Evolutionary conservation across 805 yeast genomes (phyloP), one percentile per base, ranked within the genome.

Genomic region (Wickerhamiella kurtzmanii): DNA sequence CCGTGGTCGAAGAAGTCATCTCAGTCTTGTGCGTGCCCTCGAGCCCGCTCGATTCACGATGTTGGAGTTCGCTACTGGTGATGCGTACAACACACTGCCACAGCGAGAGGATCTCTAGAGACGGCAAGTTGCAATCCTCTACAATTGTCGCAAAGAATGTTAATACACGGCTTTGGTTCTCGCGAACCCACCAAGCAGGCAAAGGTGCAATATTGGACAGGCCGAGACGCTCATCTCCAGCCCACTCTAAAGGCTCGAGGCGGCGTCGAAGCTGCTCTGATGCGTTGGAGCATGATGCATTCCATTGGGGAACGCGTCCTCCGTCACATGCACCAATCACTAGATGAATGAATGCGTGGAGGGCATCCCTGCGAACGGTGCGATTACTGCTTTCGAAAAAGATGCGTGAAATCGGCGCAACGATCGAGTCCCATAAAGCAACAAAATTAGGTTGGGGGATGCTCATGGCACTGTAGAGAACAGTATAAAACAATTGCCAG

Each of bases 371-470:
- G 22, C 41, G 22, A 17, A 21, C 41, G 25, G 8, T 8, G 25
- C 8, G 22, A 25, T 38, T 25, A 19, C 16, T 4, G n/a, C 19
- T 38, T 25, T 38, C 41, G 22, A 38, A 20, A 38, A 38, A 38
- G 41, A 38, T 13, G 8, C 41, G 41, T n/a, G 18, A 19, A 6
- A 38, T 18, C n/a, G 41, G 41, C n/a, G 41, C 41, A 6, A 38
- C 22, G 20, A 38, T 38, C 18, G 41, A 38, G 22, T 38, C 41
- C 41, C 41, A 38, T 17, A 21, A 5, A 6, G 25, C 25, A 5
- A n/a, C 28, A 22, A 11, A 43, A n/a, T 18, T 18, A 15, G 22
- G 36, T 15, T 28, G 20, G 16, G 42, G 3, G 4, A 43, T 18
- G 5, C 43, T 25, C 44, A 15, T 32, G 35, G 44, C 37, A 6